Evolutionary conservation across 1,139 yeast genomes (phyloP), one percentile per base, ranked within the genome.

Genomic region (Geotrichum histeridarum): DNA sequence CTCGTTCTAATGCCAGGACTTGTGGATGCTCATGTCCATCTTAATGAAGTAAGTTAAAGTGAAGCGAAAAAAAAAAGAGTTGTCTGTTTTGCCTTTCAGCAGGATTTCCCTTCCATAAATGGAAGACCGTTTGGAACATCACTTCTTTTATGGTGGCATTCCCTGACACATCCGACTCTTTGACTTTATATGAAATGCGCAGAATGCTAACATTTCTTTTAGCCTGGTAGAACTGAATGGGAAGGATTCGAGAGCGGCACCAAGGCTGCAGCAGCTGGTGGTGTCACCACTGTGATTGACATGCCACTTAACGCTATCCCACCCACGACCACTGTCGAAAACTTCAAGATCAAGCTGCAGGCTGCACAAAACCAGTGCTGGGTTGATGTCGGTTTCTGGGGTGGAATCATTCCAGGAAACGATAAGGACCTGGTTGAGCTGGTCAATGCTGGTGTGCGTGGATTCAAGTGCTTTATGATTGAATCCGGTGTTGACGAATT

Each of bases 361-460:
- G 96, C 97, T 0, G 94, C 96, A 1, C 71, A 75, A 59, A 85
- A 82, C 53, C 86, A 90, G 69, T 80, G 91, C 57, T 90, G 95
- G 95, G 94, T 87, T 38, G 96, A 91, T 66, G 90, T 87, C 12
- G 97, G 90, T 0, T 90, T 91, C 69, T 91, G 97, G 97, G 98
- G 97, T 53, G 98, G 97, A 0, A 73, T 90, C 60, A 79, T 91
- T 39, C 98, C 97, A 4, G 78, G 77, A 56, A 91, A 91, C 68
- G 68, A 62, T 17, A 72, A 77, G 9, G 83, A 87, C 61, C 75
- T 90, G 61, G 74, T 78, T 27, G 95, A 96, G 0, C 76, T 91
- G 61, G 83, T 89, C 57, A 71, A 81, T 55, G 84, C 87, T 64
- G 97, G 97, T 46, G 96, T 90, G 2, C 77, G 96, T 54, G 97